phyloP scores from a whole-genome alignment of 768 basidiomycete species.

The Agaricus blazei region DNA sequence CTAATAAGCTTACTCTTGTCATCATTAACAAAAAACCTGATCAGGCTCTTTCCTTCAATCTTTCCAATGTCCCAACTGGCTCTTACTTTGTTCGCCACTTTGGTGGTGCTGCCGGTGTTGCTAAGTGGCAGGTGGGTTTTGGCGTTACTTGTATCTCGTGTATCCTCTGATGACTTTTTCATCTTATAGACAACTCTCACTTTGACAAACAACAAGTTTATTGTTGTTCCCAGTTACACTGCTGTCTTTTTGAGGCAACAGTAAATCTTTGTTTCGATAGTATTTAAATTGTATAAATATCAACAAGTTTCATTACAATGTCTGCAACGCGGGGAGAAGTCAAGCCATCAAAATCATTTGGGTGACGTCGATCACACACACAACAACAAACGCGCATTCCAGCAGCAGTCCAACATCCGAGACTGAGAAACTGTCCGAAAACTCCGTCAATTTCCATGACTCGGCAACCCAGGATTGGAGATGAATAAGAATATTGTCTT shows the following conservation, averaged over 20 bases:
- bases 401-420: too few species aligned
- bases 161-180: neutral
- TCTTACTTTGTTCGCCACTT: conserved; percentile 52
- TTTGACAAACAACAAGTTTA: conserved; percentile 23
- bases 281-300: neutral
- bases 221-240: conserved; percentile 28
- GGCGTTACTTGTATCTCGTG: neutral
- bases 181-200: conserved; percentile 21
- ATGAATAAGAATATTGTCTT: neutral
- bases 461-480: neutral
- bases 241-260: conserved; percentile 24
- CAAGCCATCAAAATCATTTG: too few species aligned
- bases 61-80: conserved; percentile 42
- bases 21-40: conserved; percentile 48
- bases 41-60: conserved; percentile 31
- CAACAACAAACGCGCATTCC: too few species aligned
- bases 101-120: conserved; percentile 45
- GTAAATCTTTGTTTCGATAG: neutral
- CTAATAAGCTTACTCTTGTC: conserved; percentile 33
- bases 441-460: too few species aligned
- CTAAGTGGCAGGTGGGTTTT: conserved; percentile 49
- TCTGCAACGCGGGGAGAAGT: too few species aligned
- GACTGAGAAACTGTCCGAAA: too few species aligned
- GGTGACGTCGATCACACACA: too few species aligned
- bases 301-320: too few species aligned